Conservation (phyloP, 768 basidiomycete genomes). For the Mycena galericulata region DNA sequence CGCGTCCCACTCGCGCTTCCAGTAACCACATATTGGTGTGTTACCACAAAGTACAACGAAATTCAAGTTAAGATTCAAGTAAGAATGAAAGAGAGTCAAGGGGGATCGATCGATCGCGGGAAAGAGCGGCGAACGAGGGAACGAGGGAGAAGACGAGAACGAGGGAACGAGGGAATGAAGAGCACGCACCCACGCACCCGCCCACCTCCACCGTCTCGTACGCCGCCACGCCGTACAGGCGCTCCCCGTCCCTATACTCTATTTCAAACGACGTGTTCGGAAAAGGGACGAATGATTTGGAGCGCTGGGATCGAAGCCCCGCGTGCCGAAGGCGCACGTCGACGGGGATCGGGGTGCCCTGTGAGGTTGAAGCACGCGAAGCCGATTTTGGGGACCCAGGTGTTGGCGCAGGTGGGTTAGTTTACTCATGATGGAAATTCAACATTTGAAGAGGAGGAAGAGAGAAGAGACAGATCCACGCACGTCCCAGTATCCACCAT, state of each 20-base stretch:
- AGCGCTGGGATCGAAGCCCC: conserved; percentile 31
- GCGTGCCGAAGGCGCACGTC: conserved; percentile 36
- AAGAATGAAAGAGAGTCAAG: too few relatives aligned
- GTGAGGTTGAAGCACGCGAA: conserved; percentile 36
- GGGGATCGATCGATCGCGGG: too few relatives aligned
- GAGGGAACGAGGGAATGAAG: not conserved
- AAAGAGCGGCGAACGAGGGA: too few relatives aligned
- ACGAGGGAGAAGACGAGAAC: too few relatives aligned
- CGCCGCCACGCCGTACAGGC: conserved; percentile 30
- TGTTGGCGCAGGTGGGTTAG: too few relatives aligned
- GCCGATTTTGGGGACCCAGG: conserved; percentile 35
- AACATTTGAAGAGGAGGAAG: too few relatives aligned
- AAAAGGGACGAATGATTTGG: conserved; percentile 28
- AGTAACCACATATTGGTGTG: too few relatives aligned
- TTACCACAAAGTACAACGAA: too few relatives aligned
- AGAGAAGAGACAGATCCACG: too few relatives aligned
- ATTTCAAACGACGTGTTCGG: conserved; percentile 33
- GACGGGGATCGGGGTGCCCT: conserved; percentile 22
- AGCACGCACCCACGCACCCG: conserved; percentile 23
- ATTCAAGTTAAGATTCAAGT: not conserved
- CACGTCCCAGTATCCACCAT: conserved; percentile 37
- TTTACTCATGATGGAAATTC: too few relatives aligned
- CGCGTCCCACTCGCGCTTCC: conserved; percentile 25
- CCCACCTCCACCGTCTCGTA: conserved; percentile 38
- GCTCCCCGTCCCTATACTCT: conserved; percentile 37